Evolutionary conservation across 139 green algal species (phyloP).

Genomic region (Chlamydomonas eustigma): DNA sequence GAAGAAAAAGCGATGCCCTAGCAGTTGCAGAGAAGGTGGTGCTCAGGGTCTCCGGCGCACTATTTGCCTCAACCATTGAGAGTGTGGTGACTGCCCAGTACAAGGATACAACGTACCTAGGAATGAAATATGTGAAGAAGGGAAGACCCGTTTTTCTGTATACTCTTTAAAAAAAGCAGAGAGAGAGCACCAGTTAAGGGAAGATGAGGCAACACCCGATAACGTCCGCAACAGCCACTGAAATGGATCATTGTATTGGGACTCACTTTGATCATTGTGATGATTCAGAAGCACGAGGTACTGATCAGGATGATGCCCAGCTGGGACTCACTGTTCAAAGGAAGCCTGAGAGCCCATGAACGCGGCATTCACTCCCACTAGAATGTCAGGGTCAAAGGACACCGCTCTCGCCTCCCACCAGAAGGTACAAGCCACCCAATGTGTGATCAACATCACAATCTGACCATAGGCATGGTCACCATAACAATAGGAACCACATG

Average conservation of each 20-base stretch:
- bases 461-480: too few species aligned
- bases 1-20: constrained; percentile 10
- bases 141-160: too few species aligned
- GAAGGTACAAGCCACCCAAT: not conserved
- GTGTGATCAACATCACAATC: constrained; percentile 4
- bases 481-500: too few species aligned
- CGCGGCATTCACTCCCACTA: not conserved
- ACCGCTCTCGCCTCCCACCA: not conserved
- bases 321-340: constrained; percentile 3
- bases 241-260: too few species aligned
- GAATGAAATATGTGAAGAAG: too few species aligned
- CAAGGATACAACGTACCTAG: constrained; percentile 23
- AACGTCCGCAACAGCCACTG: too few species aligned
- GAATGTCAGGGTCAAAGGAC: not conserved
- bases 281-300: too few species aligned
- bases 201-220: too few species aligned
- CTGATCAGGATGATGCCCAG: too few species aligned
- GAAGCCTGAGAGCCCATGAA: not conserved
- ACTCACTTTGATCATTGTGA: too few species aligned
- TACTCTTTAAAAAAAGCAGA: too few species aligned
- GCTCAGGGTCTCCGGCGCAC: not conserved
- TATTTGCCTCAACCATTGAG: not conserved
- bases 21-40: constrained; percentile 1
- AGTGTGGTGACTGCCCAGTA: constrained; percentile 17
- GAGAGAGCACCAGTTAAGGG: too few species aligned